Evolutionary conservation across 208 protist genomes (phyloP).

Genomic region (Strigomonas galati): DNA sequence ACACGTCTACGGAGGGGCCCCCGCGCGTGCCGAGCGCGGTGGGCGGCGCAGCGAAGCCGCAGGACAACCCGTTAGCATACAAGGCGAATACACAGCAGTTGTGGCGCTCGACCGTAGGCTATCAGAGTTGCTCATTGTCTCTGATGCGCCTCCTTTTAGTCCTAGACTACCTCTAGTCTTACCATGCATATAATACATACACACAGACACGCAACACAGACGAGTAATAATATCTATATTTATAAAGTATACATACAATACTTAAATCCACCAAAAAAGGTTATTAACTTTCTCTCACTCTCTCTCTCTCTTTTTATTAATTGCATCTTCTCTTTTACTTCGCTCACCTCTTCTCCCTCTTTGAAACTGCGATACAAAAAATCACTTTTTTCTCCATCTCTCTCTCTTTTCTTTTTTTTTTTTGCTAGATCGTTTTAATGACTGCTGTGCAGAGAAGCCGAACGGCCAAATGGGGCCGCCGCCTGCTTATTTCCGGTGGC

Average conservation of each 20-base stretch:
- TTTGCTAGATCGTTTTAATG: not conserved
- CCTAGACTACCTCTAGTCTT: slow-evolving; percentile 51
- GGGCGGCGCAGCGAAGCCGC: not conserved
- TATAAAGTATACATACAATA: not conserved
- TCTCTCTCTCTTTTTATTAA: not conserved
- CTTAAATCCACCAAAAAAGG: not conserved
- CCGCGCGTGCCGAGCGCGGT: not conserved
- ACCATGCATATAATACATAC: not conserved
- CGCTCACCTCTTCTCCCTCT: not conserved
- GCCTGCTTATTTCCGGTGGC: slow-evolving; percentile 24
- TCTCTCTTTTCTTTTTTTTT: not conserved
- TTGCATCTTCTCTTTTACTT: slow-evolving; percentile 4
- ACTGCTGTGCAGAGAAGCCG: not conserved
- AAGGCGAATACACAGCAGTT: slow-evolving; percentile 14
- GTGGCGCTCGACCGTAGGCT: slow-evolving; percentile 34
- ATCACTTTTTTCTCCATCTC: not conserved
- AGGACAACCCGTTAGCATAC: slow-evolving; percentile 11
- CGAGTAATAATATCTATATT: not conserved
- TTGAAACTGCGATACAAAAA: too few relatives aligned
- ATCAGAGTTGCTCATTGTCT: slow-evolving; percentile 62
- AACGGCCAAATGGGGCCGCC: slow-evolving; percentile 8
- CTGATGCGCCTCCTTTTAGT: slow-evolving; percentile 68
- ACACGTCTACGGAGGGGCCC: not conserved
- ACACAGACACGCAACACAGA: too few relatives aligned
- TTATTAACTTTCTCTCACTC: not conserved